These are phyloP conservation scores for Moesziomyces parantarcticus DNA, from an alignment of 1,284 basidiomycete genomes.

Conservation along the genomic window DNA sequence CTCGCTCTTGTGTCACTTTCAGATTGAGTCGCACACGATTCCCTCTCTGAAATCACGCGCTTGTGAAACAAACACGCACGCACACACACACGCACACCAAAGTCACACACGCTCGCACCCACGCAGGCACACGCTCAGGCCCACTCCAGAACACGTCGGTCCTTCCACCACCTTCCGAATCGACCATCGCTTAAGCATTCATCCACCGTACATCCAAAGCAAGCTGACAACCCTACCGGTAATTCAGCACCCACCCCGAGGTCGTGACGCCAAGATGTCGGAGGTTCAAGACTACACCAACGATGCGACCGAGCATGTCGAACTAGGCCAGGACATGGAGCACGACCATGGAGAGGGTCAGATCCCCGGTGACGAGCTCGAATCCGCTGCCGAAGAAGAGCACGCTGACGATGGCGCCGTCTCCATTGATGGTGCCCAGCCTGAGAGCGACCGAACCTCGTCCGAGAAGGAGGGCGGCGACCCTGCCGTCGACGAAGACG, in stretches of 20 bases:
- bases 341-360: not conserved
- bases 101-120: not conserved
- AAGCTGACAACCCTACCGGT: too few relatives aligned
- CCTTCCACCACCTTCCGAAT: not conserved
- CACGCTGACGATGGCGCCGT: conserved; percentile 13
- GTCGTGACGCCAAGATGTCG: conserved; percentile 13
- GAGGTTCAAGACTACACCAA: conserved; percentile 13
- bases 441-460: conserved; percentile 34
- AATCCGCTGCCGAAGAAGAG: conserved; percentile 5
- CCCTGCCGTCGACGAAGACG: conserved; percentile 4
- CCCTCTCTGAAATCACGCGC: not conserved
- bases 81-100: not conserved
- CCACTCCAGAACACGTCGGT: not conserved
- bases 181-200: not conserved
- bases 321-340: not conserved
- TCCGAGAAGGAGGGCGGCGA: conserved; percentile 46
- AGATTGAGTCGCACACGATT: too few relatives aligned
- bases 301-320: not conserved
- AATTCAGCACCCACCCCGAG: not conserved
- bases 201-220: not conserved
- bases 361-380: conserved; percentile 4
- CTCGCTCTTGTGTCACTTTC: not conserved
- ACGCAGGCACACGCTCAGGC: not conserved
- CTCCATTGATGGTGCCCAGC: conserved; percentile 17
- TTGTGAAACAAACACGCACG: not conserved